A percentile compares a stretch with the other conserved stretches of the same genome.
phyloP scores from a whole-genome alignment of 140 eudicot species.

The Ambrosia hybrid region DNA sequence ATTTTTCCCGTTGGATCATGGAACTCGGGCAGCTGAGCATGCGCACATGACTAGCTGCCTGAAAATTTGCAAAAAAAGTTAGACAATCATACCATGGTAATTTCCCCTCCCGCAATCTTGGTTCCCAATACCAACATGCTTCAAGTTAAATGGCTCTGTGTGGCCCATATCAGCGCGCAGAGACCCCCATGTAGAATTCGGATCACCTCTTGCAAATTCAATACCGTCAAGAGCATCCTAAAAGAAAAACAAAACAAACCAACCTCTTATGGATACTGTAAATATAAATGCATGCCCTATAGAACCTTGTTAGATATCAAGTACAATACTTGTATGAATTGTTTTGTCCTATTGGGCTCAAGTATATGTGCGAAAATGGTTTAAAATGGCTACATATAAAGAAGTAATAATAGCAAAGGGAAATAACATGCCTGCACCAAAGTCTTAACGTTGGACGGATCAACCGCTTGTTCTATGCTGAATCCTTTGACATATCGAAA shows the following conservation, averaged over 20 bases:
- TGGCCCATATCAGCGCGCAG: constrained; percentile 94
- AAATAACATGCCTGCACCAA: constrained; percentile 65
- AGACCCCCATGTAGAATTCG: constrained; percentile 82
- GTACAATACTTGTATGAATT: too few species aligned
- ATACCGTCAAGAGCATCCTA: constrained; percentile 84
- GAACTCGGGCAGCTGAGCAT: constrained; percentile 8
- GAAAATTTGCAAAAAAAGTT: not conserved
- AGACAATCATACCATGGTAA: constrained; percentile 60
- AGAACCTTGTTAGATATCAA: too few species aligned
- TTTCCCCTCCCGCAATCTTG: constrained; percentile 62
- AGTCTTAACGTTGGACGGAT: constrained; percentile 53
- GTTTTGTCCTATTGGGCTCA: too few species aligned
- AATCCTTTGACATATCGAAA: constrained; percentile 46
- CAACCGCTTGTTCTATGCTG: constrained; percentile 68
- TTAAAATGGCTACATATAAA: not conserved
- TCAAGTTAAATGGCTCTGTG: constrained; percentile 72
- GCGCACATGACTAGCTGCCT: constrained; percentile 10
- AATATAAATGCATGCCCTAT: not conserved
- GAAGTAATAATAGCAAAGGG: constrained; percentile 1
- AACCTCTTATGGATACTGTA: not conserved
- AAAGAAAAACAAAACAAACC: not conserved
- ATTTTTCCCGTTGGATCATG: not conserved
- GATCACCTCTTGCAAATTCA: constrained; percentile 88
- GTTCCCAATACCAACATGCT: constrained; percentile 84
- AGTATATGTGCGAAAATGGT: not conserved